These are phyloP conservation scores for Annulohypoxylon moriforme DNA, from an alignment of 495 filamentous ascomycete genomes.

Conservation along the genomic window DNA sequence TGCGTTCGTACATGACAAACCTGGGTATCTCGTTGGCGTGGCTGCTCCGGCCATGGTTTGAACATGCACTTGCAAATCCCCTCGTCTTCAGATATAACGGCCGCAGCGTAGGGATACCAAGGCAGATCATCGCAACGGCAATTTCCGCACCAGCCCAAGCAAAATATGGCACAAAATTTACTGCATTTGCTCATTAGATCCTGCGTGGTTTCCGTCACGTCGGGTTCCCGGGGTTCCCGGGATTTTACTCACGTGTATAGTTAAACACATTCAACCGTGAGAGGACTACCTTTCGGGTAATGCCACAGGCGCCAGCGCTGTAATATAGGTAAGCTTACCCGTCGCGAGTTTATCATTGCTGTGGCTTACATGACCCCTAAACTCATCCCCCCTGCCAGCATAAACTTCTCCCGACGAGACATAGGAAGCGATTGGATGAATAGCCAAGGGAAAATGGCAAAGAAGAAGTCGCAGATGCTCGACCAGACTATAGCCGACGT, in stretches of 20 bases:
- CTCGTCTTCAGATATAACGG: constrained; percentile 52
- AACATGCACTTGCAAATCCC: constrained; percentile 37
- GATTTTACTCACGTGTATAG: constrained; percentile 48
- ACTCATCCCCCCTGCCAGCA: constrained; percentile 57
- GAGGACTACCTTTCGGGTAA: constrained; percentile 53
- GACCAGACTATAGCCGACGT: constrained; percentile 50
- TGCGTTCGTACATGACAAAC: constrained; percentile 46
- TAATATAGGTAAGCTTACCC: constrained; percentile 28
- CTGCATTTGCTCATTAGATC: constrained; percentile 15
- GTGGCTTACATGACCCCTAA: constrained; percentile 55
- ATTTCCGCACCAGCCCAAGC: constrained; percentile 57
- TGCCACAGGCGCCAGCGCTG: constrained; percentile 55
- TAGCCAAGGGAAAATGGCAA: constrained; percentile 59
- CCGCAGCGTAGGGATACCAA: constrained; percentile 54
- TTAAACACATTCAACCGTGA: constrained; percentile 51
- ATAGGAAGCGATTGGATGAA: constrained; percentile 57
- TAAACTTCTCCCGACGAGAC: constrained; percentile 54
- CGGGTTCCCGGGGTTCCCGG: no score
- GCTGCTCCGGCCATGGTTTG: constrained; percentile 28
- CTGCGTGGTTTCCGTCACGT: background rate
- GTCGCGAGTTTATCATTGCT: background rate
- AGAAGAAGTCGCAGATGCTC: constrained; percentile 57
- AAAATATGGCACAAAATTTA: constrained; percentile 55
- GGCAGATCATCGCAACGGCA: constrained; percentile 54
- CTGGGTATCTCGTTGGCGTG: constrained; percentile 43